Evolutionary conservation across 805 yeast genomes (phyloP).

Genomic region (Kuraishia cidri): DNA sequence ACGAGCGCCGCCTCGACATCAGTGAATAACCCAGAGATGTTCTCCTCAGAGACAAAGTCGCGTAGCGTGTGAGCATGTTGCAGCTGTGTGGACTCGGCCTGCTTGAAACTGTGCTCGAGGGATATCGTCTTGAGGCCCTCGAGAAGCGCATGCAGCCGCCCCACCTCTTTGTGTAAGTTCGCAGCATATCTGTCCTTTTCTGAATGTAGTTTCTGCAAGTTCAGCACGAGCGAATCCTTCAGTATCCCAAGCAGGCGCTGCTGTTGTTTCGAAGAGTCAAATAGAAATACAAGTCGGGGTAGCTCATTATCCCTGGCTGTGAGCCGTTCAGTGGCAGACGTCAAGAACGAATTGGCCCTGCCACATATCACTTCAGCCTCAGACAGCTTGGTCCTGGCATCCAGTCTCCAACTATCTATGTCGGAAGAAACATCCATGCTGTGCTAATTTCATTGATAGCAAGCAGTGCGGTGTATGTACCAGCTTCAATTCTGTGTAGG

Average conservation of each 20-base stretch:
- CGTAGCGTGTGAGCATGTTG: constrained; percentile 16
- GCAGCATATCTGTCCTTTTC: constrained; percentile 13
- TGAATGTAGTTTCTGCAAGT: constrained; percentile 17
- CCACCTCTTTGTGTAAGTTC: constrained; percentile 18
- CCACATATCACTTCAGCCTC: constrained; percentile 43
- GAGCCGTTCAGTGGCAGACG: constrained; percentile 24
- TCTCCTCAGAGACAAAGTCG: constrained; percentile 38
- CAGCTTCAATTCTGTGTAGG: no score
- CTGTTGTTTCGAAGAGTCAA: constrained; percentile 38
- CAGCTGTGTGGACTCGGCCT: constrained; percentile 10
- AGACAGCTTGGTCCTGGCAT: constrained; percentile 37
- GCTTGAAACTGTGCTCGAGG: constrained; percentile 22
- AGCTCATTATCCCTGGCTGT: constrained; percentile 29
- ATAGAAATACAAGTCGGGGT: constrained; percentile 33
- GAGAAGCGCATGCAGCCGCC: constrained; percentile 21
- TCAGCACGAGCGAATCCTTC: constrained; percentile 17
- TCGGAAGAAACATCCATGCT: constrained; percentile 7
- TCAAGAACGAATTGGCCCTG: constrained; percentile 34
- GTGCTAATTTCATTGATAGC: no score
- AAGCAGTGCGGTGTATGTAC: no score
- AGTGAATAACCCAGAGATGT: constrained; percentile 22
- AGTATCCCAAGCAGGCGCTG: constrained; percentile 27
- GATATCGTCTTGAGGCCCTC: constrained; percentile 22
- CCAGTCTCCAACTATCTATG: constrained; percentile 25
- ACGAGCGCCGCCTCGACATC: constrained; percentile 22